These are phyloP conservation scores for Melampsora occidentalis DNA, from an alignment of 1,284 basidiomycete genomes.

Conservation along the genomic window DNA sequence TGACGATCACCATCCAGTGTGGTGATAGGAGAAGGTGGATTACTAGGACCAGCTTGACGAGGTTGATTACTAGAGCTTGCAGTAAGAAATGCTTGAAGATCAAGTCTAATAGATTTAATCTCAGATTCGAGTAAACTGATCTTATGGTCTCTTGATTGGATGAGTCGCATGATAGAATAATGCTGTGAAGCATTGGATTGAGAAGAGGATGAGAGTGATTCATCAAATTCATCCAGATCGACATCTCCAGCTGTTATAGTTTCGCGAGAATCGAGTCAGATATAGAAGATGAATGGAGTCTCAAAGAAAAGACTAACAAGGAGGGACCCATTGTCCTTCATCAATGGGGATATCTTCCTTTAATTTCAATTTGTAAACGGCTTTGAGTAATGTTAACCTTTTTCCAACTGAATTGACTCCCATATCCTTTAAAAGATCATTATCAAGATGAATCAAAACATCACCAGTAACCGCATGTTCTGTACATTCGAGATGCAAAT, in stretches of 20 bases:
- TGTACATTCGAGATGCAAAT: conserved; percentile 52
- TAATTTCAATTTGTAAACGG: conserved; percentile 81
- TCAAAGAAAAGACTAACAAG: conserved; percentile 63
- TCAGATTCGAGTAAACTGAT: conserved; percentile 51
- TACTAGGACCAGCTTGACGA: background rate
- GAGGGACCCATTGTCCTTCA: conserved; percentile 80
- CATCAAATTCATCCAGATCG: conserved; percentile 20
- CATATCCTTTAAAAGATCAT: conserved; percentile 74
- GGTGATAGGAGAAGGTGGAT: background rate
- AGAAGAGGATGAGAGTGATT: conserved; percentile 20
- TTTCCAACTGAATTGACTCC: conserved; percentile 82
- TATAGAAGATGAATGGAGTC: too few relatives aligned
- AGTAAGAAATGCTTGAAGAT: conserved; percentile 25
- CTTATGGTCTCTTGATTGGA: conserved; percentile 49
- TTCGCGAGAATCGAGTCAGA: background rate
- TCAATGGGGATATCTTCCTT: conserved; percentile 77
- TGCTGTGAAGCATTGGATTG: conserved; percentile 8
- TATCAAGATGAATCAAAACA: conserved; percentile 74
- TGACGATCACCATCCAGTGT: conserved; percentile 18
- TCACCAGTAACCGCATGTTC: conserved; percentile 89
- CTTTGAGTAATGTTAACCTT: conserved; percentile 78
- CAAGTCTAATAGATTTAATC: conserved; percentile 44
- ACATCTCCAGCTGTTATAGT: conserved; percentile 15
- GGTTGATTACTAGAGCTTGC: conserved; percentile 15
- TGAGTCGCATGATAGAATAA: conserved; percentile 1